These are phyloP conservation scores for Xanthoparmelia taractica DNA, from an alignment of 495 filamentous ascomycete species.

Conservation along the genomic window DNA sequence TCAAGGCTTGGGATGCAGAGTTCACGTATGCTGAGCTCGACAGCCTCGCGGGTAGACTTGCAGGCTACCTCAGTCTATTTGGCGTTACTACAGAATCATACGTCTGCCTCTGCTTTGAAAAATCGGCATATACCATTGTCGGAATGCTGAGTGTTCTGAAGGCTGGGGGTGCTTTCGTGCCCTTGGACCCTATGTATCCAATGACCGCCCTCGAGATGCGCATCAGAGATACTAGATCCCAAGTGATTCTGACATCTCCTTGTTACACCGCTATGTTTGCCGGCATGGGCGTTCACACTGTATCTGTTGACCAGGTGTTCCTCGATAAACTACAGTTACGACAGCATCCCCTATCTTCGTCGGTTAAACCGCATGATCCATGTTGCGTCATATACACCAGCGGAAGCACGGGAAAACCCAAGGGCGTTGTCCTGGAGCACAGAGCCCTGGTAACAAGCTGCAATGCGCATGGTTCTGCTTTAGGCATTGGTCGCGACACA, in stretches of 20 bases:
- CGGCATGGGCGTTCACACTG: constrained; percentile 8
- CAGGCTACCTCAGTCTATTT: constrained; percentile 36
- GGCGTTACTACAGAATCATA: constrained; percentile 35
- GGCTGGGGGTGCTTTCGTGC: constrained; percentile 36
- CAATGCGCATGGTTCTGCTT: constrained; percentile 37
- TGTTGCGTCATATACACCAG: constrained; percentile 36
- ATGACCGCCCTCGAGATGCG: constrained; percentile 24
- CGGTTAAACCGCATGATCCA: not conserved
- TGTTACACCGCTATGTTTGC: constrained; percentile 32
- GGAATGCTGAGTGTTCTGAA: constrained; percentile 27
- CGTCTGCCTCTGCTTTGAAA: constrained; percentile 36
- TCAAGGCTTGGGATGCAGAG: constrained; percentile 43
- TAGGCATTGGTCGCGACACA: constrained; percentile 26
- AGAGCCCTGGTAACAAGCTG: constrained; percentile 24
- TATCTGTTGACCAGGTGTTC: constrained; percentile 8
- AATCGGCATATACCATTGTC: constrained; percentile 27
- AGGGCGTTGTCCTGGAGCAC: constrained; percentile 63
- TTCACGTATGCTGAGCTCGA: constrained; percentile 47
- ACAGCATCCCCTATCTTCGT: constrained; percentile 12
- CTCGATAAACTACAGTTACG: constrained; percentile 31
- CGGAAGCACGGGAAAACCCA: constrained; percentile 58
- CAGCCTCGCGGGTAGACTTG: constrained; percentile 38
- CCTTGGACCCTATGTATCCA: constrained; percentile 37
- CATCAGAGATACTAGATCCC: constrained; percentile 19
- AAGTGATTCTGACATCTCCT: constrained; percentile 15